These are phyloP conservation scores for Polytrichum commune DNA, from an alignment of 225 moss, liverwort and hornwort genomes.

Conservation along the genomic window DNA sequence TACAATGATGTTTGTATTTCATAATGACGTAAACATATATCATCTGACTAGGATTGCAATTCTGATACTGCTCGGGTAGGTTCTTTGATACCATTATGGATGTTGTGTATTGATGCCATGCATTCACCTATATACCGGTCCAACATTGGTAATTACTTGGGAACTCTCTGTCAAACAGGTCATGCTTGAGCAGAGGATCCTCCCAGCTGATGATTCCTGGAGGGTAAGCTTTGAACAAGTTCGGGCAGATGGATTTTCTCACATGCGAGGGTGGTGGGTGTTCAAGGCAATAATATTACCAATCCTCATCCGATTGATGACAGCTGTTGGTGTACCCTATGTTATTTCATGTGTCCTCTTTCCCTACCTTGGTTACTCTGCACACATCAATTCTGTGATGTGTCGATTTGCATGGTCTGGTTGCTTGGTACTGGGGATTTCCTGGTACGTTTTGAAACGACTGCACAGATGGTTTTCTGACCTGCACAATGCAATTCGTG, in stretches of 20 bases:
- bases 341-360: constrained; percentile 66
- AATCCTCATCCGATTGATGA: constrained; percentile 69
- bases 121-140: no score
- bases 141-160: background rate
- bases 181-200: constrained; percentile 91
- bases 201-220: constrained; percentile 87
- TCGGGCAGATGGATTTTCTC: constrained; percentile 86
- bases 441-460: constrained; percentile 74
- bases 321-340: constrained; percentile 70
- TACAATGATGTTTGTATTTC: constrained; percentile 7
- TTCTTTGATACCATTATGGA: no score
- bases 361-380: constrained; percentile 74
- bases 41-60: background rate
- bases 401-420: constrained; percentile 94
- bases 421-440: constrained; percentile 66
- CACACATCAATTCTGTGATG: constrained; percentile 66
- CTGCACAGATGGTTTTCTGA: constrained; percentile 82
- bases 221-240: constrained; percentile 89
- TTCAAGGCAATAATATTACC: constrained; percentile 76
- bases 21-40: background rate
- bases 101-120: no score
- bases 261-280: constrained; percentile 83
- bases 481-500: constrained; percentile 97
- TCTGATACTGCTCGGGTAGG: no score
- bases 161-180: constrained; percentile 44